phyloP scores from a whole-genome alignment of 2,329 filamentous ascomycete genomes.

The Colletotrichum viniferum region DNA sequence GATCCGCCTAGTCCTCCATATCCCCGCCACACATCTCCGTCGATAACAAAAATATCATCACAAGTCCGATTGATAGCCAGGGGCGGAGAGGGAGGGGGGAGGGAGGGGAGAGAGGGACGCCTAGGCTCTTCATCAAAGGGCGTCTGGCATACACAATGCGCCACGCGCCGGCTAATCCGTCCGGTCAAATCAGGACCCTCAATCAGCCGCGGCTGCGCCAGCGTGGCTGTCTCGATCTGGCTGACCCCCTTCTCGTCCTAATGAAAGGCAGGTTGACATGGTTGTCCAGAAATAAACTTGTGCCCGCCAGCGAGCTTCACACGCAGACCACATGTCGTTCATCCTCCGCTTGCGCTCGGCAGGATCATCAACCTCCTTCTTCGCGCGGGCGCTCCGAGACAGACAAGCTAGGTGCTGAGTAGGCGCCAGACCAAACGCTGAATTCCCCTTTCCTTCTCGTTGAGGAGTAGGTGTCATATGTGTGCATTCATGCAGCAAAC shows the following conservation, averaged over 20 bases:
- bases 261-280: background rate
- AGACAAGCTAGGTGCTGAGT: background rate
- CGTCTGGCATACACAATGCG: background rate
- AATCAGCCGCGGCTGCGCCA: background rate
- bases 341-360: background rate
- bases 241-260: background rate
- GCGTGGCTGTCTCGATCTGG: background rate
- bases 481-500: background rate
- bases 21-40: background rate
- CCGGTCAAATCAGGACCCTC: background rate
- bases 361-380: background rate
- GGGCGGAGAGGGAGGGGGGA: background rate
- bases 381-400: background rate
- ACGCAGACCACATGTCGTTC: background rate
- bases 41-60: background rate
- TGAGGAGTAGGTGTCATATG: background rate
- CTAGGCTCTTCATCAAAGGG: background rate
- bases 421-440: background rate
- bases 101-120: background rate
- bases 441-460: background rate
- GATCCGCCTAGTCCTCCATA: background rate
- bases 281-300: background rate
- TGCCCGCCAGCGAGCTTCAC: background rate
- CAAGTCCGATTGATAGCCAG: background rate
- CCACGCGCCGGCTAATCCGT: background rate